Evolutionary conservation across 208 protist genomes (phyloP).

Genomic region (Leptomonas pyrrhocoris): DNA sequence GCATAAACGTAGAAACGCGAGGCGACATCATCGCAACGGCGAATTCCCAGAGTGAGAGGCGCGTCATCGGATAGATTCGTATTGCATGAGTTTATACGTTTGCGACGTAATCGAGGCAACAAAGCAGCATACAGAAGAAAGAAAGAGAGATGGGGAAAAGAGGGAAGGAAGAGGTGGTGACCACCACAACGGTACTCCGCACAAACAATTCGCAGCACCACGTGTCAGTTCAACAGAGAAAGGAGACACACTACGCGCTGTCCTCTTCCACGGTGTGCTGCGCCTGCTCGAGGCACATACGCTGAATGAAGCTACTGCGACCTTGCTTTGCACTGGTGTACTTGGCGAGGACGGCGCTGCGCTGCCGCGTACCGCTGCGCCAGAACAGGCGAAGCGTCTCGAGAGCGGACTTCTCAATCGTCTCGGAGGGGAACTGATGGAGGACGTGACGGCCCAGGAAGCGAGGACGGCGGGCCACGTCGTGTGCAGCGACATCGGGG

Average conservation of each 20-base stretch:
- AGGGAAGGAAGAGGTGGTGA: too few relatives aligned
- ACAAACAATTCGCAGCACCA: too few relatives aligned
- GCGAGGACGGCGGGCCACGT: conserved; percentile 7
- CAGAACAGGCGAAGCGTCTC: conserved; percentile 71
- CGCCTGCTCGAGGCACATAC: conserved; percentile 45
- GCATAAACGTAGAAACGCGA: too few relatives aligned
- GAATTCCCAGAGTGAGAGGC: too few relatives aligned
- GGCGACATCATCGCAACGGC: too few relatives aligned
- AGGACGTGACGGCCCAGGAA: conserved; percentile 35
- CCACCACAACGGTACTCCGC: too few relatives aligned
- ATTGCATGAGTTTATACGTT: too few relatives aligned
- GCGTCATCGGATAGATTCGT: too few relatives aligned
- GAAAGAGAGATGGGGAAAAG: too few relatives aligned
- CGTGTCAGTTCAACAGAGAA: too few relatives aligned
- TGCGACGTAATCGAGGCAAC: too few relatives aligned
- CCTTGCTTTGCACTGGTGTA: conserved; percentile 27
- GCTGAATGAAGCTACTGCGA: conserved; percentile 40
- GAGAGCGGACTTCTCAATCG: conserved; percentile 52
- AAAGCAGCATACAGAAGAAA: too few relatives aligned
- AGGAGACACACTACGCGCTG: background rate
- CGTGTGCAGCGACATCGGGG: background rate
- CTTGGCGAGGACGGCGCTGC: conserved; percentile 34
- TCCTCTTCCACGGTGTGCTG: conserved; percentile 16
- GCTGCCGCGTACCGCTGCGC: conserved; percentile 41
- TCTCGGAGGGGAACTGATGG: conserved; percentile 53